phyloP scores from a whole-genome alignment of 2,329 filamentous ascomycete species.

The Fusarium sp. region DNA sequence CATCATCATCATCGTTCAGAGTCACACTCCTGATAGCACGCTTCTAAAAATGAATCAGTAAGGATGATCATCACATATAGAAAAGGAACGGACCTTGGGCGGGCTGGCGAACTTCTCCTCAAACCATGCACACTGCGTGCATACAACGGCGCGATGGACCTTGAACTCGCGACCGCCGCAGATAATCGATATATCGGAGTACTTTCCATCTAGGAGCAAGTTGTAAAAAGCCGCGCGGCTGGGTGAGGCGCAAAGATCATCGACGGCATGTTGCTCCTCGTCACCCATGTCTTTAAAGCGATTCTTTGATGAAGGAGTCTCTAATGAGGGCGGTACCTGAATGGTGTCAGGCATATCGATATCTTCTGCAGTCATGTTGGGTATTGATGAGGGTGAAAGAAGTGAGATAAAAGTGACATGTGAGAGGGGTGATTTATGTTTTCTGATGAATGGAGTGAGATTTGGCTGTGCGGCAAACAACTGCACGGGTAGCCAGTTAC shows the following conservation, averaged over 20 bases:
- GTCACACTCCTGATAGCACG: conserved; percentile 23
- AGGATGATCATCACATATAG: not conserved
- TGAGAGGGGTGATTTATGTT: not conserved
- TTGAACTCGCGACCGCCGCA: conserved; percentile 47
- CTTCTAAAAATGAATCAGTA: not conserved
- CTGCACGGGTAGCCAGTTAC: not conserved
- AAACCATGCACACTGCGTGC: conserved; percentile 50
- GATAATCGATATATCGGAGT: conserved; percentile 49
- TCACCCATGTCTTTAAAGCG: not conserved
- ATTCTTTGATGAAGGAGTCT: not conserved
- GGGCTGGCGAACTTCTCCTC: conserved; percentile 39
- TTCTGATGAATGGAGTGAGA: not conserved
- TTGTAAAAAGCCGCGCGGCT: not conserved
- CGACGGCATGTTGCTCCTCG: not conserved
- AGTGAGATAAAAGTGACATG: no score
- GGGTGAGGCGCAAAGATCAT: conserved; percentile 4
- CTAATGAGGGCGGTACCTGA: fast-evolving
- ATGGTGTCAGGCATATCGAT: not conserved
- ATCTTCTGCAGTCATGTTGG: not conserved
- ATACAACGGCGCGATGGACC: conserved; percentile 50
- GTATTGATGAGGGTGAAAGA: no score
- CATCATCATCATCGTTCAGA: conserved; percentile 44
- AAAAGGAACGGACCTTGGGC: conserved; percentile 40
- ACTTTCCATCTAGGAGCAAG: conserved; percentile 32
- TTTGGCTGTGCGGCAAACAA: not conserved